phyloP scores from a whole-genome alignment of 2,329 filamentous ascomycete genomes.

The Mycosphaerella sp. region DNA sequence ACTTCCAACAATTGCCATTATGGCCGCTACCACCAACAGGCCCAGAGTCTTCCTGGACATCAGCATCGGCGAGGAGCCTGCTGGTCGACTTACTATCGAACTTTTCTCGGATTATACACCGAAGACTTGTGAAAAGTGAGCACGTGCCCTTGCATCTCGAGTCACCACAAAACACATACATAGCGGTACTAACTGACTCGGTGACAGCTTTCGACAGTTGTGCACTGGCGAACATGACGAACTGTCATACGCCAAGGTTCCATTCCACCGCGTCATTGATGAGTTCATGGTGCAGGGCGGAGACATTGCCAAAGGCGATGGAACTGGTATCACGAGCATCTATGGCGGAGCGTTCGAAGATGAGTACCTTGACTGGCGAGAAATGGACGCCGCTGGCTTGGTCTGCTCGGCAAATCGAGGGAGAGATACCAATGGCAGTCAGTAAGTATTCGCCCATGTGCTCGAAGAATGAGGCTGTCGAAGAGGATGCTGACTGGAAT shows the following conservation, averaged over 20 bases:
- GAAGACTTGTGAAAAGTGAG: slow-evolving; percentile 43
- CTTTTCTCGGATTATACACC: slow-evolving; percentile 43
- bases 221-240: slow-evolving; percentile 37
- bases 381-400: slow-evolving; percentile 37
- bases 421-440: slow-evolving; percentile 38
- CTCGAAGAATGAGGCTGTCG: background rate
- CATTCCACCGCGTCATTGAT: slow-evolving; percentile 40
- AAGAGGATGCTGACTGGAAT: slow-evolving; percentile 20
- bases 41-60: slow-evolving; percentile 41
- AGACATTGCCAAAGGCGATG: slow-evolving; percentile 38
- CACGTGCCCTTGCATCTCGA: background rate
- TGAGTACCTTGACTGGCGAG: slow-evolving; percentile 38
- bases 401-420: slow-evolving; percentile 40
- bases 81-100: slow-evolving; percentile 41
- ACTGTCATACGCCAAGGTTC: slow-evolving; percentile 35
- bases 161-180: background rate
- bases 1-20: slow-evolving; percentile 9
- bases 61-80: slow-evolving; percentile 36
- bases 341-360: slow-evolving; percentile 37
- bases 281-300: slow-evolving; percentile 43
- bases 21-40: slow-evolving; percentile 22
- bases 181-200: slow-evolving; percentile 12
- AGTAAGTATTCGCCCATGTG: slow-evolving; percentile 17
- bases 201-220: slow-evolving; percentile 39
- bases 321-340: slow-evolving; percentile 38